Base-by-base conservation (phyloP, 2,329 filamentous ascomycete species). In the Aschersonia sp. region DNA sequence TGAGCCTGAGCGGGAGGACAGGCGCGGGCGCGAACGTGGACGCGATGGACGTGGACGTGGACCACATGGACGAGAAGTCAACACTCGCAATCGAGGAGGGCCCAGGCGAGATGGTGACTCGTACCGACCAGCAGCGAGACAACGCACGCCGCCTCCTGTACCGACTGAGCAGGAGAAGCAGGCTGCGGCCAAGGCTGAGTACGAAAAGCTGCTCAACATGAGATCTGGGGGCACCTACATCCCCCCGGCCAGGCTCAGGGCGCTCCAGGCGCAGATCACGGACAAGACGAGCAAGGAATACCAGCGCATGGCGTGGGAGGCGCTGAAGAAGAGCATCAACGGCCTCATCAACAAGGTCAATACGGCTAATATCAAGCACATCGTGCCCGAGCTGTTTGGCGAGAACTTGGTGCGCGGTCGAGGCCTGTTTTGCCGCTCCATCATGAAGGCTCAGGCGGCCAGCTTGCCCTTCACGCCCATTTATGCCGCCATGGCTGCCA, bases 301-400 rank as follows among this genome's bases (percentile, higher is more conserved):
- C 62, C 92, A 97, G 75, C 86, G 92, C 58, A 94, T 98, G 87
- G 89, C 89, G 6, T 98, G 92, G 92, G 92, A 98, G 67, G 91
- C 91, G 9, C 71, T 98, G 60, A 98, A 98, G 72, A 98, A 98
- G 73, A 92, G 86, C 45, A 95, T 98, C 68, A 97, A 98, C 62
- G 92, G 92, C 57, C 71, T 98, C 54, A 95, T 98, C 75, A 98
- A 98, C 76, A 98, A 98, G 72, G 85, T 96, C 72, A 97, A 97
- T 67, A 86, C 91, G 48, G 87, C 85, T 35, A 98, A 98, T 65
- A 97, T 98, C 75, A 97, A 98, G 67, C 78, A 85, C 61, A 96
- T 98, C 52, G 89, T 97, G 30, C 91, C 91, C 2, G 92, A 98
- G 68, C 74, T 98, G 44, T 98, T 98, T 66, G 80, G 81, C 45